These are phyloP conservation scores for Neofusicoccum kwambonambiense DNA, from an alignment of 2,329 filamentous ascomycete species.

Conservation along the genomic window DNA sequence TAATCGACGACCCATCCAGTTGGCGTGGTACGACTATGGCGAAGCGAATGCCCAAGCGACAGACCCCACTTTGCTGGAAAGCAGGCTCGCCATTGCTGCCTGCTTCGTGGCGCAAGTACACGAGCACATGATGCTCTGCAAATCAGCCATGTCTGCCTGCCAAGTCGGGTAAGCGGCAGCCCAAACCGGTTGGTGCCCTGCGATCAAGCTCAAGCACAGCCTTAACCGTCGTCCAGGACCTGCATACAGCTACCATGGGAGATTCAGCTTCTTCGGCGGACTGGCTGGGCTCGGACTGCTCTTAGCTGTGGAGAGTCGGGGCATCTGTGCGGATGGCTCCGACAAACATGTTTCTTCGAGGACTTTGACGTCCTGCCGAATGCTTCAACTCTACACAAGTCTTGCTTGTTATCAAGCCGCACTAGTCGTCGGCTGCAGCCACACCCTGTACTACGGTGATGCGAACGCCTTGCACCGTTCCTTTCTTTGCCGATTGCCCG, in stretches of 20 bases:
- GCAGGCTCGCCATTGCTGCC: not conserved
- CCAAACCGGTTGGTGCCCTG: not conserved
- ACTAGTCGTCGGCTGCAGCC: no score
- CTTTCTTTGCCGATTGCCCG: not conserved
- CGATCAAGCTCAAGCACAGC: not conserved
- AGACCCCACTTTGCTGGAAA: not conserved
- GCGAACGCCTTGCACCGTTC: not conserved
- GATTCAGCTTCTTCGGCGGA: no score
- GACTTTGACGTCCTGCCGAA: no score
- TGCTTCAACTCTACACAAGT: no score
- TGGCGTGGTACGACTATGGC: not conserved
- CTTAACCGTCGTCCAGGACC: not conserved
- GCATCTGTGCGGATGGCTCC: no score
- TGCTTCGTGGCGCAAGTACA: not conserved
- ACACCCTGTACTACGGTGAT: no score
- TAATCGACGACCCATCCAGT: no score
- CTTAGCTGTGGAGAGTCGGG: no score
- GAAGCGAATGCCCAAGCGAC: not conserved
- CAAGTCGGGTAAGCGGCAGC: constrained; percentile 8
- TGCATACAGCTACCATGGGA: not conserved
- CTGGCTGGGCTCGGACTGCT: no score
- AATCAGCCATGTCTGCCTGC: not conserved
- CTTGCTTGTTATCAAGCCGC: no score
- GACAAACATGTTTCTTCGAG: no score
- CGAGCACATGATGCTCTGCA: not conserved